These are phyloP conservation scores for Zostera marina DNA, from an alignment of 116 monocot genomes.

Conservation along the genomic window DNA sequence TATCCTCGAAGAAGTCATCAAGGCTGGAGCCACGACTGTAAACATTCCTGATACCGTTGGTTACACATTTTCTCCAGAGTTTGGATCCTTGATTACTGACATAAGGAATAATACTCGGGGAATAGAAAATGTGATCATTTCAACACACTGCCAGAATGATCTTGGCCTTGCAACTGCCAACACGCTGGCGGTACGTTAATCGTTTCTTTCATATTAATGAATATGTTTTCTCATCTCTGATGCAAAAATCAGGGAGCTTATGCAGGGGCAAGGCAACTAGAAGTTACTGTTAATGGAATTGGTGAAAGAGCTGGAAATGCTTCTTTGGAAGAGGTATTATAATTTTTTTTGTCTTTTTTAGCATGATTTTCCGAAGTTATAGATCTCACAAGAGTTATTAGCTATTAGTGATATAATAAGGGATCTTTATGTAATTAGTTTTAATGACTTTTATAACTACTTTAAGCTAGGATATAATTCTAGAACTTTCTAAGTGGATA, in stretches of 20 bases:
- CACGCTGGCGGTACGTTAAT: slow-evolving; percentile 59
- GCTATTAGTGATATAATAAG: too few species aligned
- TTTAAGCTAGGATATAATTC: too few species aligned
- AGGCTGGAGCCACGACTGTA: slow-evolving; percentile 89
- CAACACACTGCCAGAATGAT: slow-evolving; percentile 98
- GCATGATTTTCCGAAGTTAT: too few species aligned
- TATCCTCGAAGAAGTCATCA: slow-evolving; percentile 79
- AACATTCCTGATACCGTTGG: slow-evolving; percentile 99
- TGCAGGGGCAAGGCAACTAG: slow-evolving; percentile 87
- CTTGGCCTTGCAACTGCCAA: slow-evolving; percentile 93
- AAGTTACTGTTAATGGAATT: slow-evolving; percentile 91
- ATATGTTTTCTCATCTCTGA: slow-evolving; percentile 6
- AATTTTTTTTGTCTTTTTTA: not conserved
- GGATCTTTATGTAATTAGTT: too few species aligned
- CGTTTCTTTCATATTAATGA: not conserved
- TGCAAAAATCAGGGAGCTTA: slow-evolving; percentile 46
- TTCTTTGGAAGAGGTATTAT: slow-evolving; percentile 79
- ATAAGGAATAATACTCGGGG: slow-evolving; percentile 82
- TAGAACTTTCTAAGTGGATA: too few species aligned
- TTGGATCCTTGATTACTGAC: slow-evolving; percentile 68
- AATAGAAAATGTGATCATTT: slow-evolving; percentile 78
- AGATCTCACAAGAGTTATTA: too few species aligned
- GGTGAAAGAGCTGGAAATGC: slow-evolving; percentile 99
- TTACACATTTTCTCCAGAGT: slow-evolving; percentile 76
- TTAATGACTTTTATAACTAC: too few species aligned